Percentiles rank a stretch among this genome's conserved stretches.
These are phyloP conservation scores for Nyssa sinensis DNA, from an alignment of 148 eudicot genomes.

Conservation along the genomic window DNA sequence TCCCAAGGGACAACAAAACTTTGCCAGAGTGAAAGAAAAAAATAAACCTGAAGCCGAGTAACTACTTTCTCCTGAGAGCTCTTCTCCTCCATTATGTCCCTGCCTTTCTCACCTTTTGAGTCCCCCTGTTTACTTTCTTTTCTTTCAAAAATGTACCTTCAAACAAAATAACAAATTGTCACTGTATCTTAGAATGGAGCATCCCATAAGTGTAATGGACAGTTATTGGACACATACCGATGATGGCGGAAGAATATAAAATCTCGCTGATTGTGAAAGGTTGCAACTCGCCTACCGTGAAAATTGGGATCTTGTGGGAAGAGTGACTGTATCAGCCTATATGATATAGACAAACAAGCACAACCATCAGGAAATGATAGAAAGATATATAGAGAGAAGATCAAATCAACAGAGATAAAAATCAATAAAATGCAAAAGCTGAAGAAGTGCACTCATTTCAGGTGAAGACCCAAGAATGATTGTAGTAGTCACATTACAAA, in stretches of 20 bases:
- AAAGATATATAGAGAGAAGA: not conserved
- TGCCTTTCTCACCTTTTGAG: slow-evolving; percentile 40
- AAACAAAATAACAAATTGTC: slow-evolving; percentile 10
- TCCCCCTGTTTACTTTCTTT: slow-evolving; percentile 61
- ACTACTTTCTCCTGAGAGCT: slow-evolving; percentile 41
- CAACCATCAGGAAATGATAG: not conserved
- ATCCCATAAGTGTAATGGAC: not conserved
- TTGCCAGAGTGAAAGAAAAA: not conserved
- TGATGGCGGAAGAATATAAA: slow-evolving; percentile 97
- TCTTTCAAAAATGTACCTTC: slow-evolving; percentile 78
- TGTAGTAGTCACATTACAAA: not conserved
- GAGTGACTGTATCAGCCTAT: slow-evolving; percentile 81
- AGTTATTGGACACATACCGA: slow-evolving; percentile 58
- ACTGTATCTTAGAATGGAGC: not conserved
- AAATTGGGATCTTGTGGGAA: slow-evolving; percentile 94
- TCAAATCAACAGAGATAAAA: not conserved
- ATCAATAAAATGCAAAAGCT: not conserved
- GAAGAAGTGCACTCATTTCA: not conserved
- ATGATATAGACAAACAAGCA: slow-evolving; percentile 9
- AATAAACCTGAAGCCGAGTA: slow-evolving; percentile 85
- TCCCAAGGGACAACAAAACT: not conserved
- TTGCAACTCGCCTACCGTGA: slow-evolving; percentile 89
- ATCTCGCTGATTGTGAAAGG: slow-evolving; percentile 96
- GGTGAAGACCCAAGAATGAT: not conserved
- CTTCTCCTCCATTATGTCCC: slow-evolving; percentile 37